phyloP scores from a whole-genome alignment of 1,284 basidiomycete genomes.

The Cryptococcus deneoformans region DNA sequence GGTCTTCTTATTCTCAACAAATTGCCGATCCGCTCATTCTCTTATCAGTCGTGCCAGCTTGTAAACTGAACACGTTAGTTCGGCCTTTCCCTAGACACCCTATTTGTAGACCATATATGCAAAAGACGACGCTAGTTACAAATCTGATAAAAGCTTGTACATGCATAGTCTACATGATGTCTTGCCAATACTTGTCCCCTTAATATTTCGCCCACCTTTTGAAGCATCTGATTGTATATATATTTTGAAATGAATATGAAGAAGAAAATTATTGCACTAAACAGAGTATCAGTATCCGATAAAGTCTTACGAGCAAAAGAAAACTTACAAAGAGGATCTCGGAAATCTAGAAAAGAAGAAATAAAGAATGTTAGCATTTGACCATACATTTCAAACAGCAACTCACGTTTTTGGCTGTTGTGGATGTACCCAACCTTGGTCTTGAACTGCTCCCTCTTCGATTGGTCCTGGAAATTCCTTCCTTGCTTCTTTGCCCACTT shows the following conservation, averaged over 20 bases:
- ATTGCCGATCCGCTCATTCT: too few species aligned
- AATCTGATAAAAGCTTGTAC: too few species aligned
- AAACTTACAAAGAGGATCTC: constrained; percentile 51
- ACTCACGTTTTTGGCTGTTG: constrained; percentile 77
- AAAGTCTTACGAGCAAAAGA: background rate
- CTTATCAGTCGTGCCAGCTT: too few species aligned
- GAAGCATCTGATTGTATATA: background rate
- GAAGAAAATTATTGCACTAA: background rate
- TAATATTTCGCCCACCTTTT: background rate
- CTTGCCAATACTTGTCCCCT: too few species aligned
- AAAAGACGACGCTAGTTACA: too few species aligned
- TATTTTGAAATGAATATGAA: too few species aligned
- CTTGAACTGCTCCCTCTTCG: constrained; percentile 68
- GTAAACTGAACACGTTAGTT: too few species aligned
- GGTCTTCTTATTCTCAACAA: too few species aligned
- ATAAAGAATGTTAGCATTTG: background rate
- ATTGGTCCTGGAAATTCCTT: constrained; percentile 50
- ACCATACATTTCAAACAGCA: too few species aligned
- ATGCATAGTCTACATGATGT: too few species aligned
- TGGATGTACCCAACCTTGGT: constrained; percentile 62
- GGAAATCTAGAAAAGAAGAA: constrained; percentile 54
- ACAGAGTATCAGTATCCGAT: background rate
- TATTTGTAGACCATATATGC: too few species aligned
- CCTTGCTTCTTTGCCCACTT: constrained; percentile 86
- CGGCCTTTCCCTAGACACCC: too few species aligned